phyloP scores from a whole-genome alignment of 2,329 filamentous ascomycete genomes.

The Trichothecium sympodiale region DNA sequence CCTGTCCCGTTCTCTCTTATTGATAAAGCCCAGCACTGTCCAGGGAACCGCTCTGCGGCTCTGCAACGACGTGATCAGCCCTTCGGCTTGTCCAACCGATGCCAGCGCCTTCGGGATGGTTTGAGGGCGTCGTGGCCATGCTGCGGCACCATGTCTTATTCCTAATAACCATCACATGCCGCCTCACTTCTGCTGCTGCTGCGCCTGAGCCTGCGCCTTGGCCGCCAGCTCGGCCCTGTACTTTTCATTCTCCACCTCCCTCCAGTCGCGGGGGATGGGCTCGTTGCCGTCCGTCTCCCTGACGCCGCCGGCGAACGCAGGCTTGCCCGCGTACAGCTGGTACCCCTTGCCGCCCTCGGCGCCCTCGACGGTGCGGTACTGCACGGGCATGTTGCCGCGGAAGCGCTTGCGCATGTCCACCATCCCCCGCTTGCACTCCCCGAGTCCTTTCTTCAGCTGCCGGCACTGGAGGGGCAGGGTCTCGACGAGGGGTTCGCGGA shows the following conservation, averaged over 20 bases:
- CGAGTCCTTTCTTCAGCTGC: conserved; percentile 84
- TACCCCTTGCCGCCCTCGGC: conserved; percentile 48
- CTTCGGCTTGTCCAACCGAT: too few species aligned
- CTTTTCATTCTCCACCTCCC: conserved; percentile 54
- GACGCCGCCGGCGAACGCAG: conserved; percentile 54
- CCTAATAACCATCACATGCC: too few species aligned
- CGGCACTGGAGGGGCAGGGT: conserved; percentile 80
- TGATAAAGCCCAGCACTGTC: too few species aligned
- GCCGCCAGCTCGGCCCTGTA: conserved; percentile 22
- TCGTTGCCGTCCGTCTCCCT: conserved; percentile 60
- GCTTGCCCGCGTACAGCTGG: conserved; percentile 70
- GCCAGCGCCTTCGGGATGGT: too few species aligned
- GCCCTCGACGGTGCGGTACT: conserved; percentile 45
- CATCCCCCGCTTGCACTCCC: conserved; percentile 91
- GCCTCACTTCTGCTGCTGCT: conserved; percentile 4
- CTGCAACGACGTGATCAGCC: too few species aligned
- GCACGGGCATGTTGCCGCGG: conserved; percentile 81
- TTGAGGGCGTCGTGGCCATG: too few species aligned
- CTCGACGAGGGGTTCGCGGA: conserved; percentile 70
- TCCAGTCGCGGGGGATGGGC: conserved; percentile 48
- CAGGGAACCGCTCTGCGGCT: too few species aligned
- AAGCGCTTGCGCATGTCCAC: conserved; percentile 99
- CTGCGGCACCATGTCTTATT: too few species aligned
- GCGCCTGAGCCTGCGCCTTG: conserved; percentile 15
- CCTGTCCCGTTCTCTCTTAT: too few species aligned